Evolutionary conservation across 345 rosid genomes (phyloP).

Genomic region (Populus nigra): DNA sequence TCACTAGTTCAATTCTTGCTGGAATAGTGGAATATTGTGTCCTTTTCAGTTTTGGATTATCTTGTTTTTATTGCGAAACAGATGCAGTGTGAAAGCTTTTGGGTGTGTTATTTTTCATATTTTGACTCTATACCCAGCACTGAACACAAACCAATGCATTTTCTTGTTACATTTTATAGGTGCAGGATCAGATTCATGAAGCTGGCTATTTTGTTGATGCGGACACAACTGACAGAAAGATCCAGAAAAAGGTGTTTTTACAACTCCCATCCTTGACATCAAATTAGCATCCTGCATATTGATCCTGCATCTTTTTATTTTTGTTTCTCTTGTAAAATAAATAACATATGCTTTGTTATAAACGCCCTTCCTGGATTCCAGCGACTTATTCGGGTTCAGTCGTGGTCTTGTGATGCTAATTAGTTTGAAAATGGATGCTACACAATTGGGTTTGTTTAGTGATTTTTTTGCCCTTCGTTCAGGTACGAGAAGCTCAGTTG

Average conservation of each 20-base stretch:
- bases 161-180: conserved; percentile 41
- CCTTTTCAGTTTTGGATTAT: too few relatives aligned
- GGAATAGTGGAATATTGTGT: neutral
- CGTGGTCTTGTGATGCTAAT: neutral
- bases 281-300: neutral
- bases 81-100: neutral
- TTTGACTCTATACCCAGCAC: neutral
- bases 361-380: neutral
- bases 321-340: neutral
- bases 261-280: neutral
- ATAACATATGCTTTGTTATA: neutral
- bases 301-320: neutral
- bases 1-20: neutral
- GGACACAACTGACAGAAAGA: conserved; percentile 76
- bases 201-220: conserved; percentile 83
- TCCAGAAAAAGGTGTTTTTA: conserved; percentile 73
- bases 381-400: neutral
- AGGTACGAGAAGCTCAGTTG: conserved; percentile 93
- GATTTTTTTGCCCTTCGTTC: conserved; percentile 22
- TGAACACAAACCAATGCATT: neutral
- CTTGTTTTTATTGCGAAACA: neutral
- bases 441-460: conserved; percentile 5
- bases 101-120: neutral
- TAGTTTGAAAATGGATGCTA: neutral
- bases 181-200: conserved; percentile 52